Evolutionary conservation across 495 filamentous ascomycete genomes (phyloP).

Genomic region (Daldinia decipiens): DNA sequence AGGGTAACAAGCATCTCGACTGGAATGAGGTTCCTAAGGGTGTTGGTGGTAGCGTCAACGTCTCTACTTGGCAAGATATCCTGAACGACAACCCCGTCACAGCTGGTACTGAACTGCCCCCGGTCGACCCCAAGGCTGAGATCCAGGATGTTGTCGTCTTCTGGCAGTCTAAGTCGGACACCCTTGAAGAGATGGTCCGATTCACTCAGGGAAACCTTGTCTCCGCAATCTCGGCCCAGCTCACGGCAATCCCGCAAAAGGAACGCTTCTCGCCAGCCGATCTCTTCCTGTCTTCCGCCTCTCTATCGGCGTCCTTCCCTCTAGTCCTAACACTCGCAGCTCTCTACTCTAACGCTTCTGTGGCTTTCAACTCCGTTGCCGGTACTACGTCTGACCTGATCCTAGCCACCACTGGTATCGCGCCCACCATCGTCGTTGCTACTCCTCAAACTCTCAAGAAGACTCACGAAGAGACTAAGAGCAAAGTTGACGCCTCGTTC

Average conservation of each 20-base stretch:
- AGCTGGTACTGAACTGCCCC: constrained; percentile 58
- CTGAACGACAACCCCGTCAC: constrained; percentile 68
- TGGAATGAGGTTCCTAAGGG: constrained; percentile 82
- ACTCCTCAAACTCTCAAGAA: constrained; percentile 76
- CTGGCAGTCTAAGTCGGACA: constrained; percentile 65
- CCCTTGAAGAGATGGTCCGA: constrained; percentile 73
- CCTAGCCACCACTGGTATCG: constrained; percentile 74
- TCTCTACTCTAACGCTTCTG: constrained; percentile 81
- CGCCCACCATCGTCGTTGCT: constrained; percentile 85
- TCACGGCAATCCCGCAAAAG: constrained; percentile 73
- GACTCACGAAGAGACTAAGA: constrained; percentile 65
- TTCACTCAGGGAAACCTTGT: constrained; percentile 83
- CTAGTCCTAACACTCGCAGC: constrained; percentile 84
- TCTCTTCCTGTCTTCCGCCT: constrained; percentile 87
- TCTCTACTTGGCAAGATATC: constrained; percentile 88
- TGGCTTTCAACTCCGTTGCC: constrained; percentile 90
- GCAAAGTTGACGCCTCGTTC: constrained; percentile 57
- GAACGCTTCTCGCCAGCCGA: constrained; percentile 79
- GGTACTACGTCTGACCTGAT: constrained; percentile 73
- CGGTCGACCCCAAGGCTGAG: constrained; percentile 56
- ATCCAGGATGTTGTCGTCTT: constrained; percentile 68
- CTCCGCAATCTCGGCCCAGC: constrained; percentile 80
- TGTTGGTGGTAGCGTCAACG: constrained; percentile 73
- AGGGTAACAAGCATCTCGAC: constrained; percentile 91
- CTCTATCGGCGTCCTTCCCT: constrained; percentile 80